These are phyloP conservation scores for Globisporangium spinosum DNA, from an alignment of 352 stramenopile species.

Conservation along the genomic window DNA sequence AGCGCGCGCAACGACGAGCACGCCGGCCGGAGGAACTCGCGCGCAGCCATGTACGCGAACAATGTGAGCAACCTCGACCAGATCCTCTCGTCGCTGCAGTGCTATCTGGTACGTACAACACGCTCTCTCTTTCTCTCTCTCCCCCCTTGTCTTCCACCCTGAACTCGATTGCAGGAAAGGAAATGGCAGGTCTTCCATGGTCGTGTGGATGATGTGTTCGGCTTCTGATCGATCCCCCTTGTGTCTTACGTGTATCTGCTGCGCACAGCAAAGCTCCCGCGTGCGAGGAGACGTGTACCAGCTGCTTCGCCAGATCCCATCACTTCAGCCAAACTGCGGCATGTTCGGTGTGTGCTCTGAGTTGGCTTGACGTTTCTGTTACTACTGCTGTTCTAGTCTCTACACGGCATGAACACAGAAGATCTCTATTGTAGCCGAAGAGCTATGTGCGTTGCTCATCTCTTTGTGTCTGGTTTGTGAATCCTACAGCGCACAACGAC, in stretches of 20 bases:
- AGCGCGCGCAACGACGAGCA: neutral
- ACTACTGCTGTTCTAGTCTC: neutral
- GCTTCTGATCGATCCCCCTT: slow-evolving; percentile 4
- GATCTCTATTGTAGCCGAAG: neutral
- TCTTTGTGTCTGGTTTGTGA: neutral
- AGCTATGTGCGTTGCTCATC: neutral
- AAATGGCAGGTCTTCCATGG: neutral
- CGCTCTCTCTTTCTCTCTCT: no score
- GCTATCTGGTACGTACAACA: slow-evolving; percentile 53
- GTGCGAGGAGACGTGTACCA: slow-evolving; percentile 85
- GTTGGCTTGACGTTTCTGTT: neutral
- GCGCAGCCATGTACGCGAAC: slow-evolving; percentile 65
- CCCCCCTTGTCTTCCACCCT: neutral
- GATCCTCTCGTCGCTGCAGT: slow-evolving; percentile 85
- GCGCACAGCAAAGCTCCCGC: slow-evolving; percentile 67
- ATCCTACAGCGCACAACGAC: slow-evolving; percentile 71
- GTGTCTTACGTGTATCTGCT: neutral
- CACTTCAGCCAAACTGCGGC: slow-evolving; percentile 79
- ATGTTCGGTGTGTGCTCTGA: slow-evolving; percentile 54
- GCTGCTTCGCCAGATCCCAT: slow-evolving; percentile 81
- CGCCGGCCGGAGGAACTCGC: neutral
- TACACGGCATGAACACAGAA: neutral
- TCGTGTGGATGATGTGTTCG: neutral
- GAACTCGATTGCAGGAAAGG: neutral
- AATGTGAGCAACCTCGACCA: slow-evolving; percentile 87